These are phyloP conservation scores for Huntiella bhutanensis DNA, from an alignment of 2,329 filamentous ascomycete species.

Conservation along the genomic window DNA sequence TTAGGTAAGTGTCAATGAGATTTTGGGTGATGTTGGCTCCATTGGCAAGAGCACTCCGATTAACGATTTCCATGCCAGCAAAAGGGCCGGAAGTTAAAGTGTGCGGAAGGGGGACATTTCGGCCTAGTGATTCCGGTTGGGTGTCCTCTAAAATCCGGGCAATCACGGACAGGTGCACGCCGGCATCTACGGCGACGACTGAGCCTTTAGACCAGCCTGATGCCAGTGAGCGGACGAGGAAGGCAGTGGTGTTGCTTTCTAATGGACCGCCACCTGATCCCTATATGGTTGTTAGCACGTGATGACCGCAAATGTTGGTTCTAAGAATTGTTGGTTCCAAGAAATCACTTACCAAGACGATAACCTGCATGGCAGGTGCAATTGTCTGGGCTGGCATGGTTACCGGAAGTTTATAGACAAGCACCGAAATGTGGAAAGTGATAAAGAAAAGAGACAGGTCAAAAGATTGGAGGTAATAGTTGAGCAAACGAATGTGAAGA, in stretches of 20 bases:
- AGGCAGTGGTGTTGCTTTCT: slow-evolving; percentile 77
- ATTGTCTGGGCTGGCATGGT: slow-evolving; percentile 10
- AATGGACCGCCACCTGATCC: slow-evolving; percentile 76
- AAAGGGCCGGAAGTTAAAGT: slow-evolving; percentile 55
- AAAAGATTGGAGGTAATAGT: too few species aligned
- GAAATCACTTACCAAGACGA: slow-evolving; percentile 45
- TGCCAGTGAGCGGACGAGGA: slow-evolving; percentile 67
- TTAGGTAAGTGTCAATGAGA: slow-evolving; percentile 71
- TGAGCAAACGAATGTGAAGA: too few species aligned
- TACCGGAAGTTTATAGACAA: too few species aligned
- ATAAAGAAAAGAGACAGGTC: too few species aligned
- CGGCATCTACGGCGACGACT: slow-evolving; percentile 80
- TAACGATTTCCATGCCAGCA: slow-evolving; percentile 52
- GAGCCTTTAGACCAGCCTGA: slow-evolving; percentile 68
- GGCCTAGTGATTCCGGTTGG: slow-evolving; percentile 21
- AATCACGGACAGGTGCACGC: slow-evolving; percentile 74
- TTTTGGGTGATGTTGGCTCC: slow-evolving; percentile 61
- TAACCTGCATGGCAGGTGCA: slow-evolving; percentile 47
- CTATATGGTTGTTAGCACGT: slow-evolving; percentile 28
- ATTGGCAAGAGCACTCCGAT: slow-evolving; percentile 51
- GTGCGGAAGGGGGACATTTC: slow-evolving; percentile 24
- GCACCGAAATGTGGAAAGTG: too few species aligned
- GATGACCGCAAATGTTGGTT: background rate
- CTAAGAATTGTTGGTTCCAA: slow-evolving; percentile 3
- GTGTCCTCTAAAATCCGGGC: slow-evolving; percentile 53